Evolutionary conservation across 805 yeast genomes (phyloP).

Genomic region (Yarrowia porcina): DNA sequence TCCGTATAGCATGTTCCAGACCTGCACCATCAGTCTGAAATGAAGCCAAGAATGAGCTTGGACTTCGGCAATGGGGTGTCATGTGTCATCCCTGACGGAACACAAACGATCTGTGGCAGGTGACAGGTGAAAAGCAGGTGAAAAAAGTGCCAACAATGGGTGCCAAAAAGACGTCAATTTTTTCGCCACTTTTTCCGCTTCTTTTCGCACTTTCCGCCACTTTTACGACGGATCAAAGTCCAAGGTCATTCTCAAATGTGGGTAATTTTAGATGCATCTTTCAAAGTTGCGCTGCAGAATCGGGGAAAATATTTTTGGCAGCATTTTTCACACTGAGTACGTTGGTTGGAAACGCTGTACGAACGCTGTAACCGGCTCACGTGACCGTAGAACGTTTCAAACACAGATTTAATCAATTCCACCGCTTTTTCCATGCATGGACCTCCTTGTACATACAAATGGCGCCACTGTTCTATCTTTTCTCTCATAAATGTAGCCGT

Average conservation of each 20-base stretch:
- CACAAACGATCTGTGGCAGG: not conserved
- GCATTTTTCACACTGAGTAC: too few relatives aligned
- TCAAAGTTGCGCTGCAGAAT: not conserved
- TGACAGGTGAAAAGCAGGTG: too few relatives aligned
- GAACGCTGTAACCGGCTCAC: too few relatives aligned
- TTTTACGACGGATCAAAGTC: too few relatives aligned
- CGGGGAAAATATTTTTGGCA: not conserved
- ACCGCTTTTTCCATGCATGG: not conserved
- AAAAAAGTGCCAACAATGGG: too few relatives aligned
- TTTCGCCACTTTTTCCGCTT: too few relatives aligned
- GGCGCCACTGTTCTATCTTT: not conserved
- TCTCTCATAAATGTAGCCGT: conserved; percentile 18
- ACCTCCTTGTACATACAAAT: not conserved
- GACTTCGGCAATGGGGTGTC: not conserved
- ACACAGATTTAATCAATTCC: not conserved
- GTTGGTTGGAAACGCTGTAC: too few relatives aligned
- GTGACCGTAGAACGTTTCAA: not conserved
- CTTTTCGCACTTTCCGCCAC: too few relatives aligned
- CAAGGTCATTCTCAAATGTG: too few relatives aligned
- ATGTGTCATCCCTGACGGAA: not conserved
- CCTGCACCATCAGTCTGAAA: not conserved
- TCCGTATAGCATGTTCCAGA: not conserved
- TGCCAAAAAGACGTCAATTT: too few relatives aligned
- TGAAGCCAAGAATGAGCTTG: not conserved
- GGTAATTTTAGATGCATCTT: too few relatives aligned